Conservation (phyloP, 2,329 filamentous ascomycete genomes). For the Botrytis squamosa region DNA sequence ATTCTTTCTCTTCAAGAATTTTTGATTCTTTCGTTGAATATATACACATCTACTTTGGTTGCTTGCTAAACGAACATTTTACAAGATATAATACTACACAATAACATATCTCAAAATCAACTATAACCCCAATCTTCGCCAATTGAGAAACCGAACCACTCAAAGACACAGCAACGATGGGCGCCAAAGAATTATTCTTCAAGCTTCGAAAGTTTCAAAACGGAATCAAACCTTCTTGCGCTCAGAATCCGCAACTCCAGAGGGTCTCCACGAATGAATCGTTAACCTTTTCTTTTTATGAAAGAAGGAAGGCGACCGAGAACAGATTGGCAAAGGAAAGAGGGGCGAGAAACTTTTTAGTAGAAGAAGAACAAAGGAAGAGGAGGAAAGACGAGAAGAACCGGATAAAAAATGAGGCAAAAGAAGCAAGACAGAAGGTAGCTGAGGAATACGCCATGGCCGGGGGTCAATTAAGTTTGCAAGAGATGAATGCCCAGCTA, state of each 20-base stretch:
- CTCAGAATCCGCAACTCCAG: background rate
- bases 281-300: background rate
- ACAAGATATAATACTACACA: background rate
- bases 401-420: background rate
- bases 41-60: too few species aligned
- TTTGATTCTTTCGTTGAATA: background rate
- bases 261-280: background rate
- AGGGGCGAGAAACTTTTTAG: background rate
- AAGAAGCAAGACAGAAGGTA: background rate
- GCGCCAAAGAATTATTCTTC: background rate
- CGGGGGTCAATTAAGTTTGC: background rate
- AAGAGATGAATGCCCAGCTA: background rate
- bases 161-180: background rate
- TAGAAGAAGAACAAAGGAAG: background rate
- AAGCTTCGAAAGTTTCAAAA: background rate
- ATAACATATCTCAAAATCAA: background rate
- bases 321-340: background rate
- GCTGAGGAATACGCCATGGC: background rate
- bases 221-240: background rate
- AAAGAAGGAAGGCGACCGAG: background rate
- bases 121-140: fast-evolving
- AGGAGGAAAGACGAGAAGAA: background rate
- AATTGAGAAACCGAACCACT: background rate
- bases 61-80: background rate
- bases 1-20: background rate